A percentile compares a stretch with the other conserved stretches of the same genome.
phyloP scores from a whole-genome alignment of 2,329 filamentous ascomycete genomes.

The Fusarium staphyleae region DNA sequence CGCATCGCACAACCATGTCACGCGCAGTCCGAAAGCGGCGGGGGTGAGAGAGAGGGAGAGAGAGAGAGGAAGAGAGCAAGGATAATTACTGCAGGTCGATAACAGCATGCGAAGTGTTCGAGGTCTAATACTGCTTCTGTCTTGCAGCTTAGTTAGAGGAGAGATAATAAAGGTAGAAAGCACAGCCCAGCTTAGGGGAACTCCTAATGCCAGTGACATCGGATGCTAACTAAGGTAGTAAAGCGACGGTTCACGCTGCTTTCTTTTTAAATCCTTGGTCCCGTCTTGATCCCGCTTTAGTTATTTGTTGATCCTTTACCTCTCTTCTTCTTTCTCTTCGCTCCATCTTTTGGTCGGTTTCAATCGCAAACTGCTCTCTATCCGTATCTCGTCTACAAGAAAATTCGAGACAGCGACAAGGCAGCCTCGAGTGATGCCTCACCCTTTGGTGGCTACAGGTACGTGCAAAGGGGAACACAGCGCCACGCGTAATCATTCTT shows the following conservation, averaged over 20 bases:
- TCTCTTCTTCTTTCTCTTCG: background rate
- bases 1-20: constrained; percentile 23
- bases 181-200: constrained; percentile 13
- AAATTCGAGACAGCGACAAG: constrained; percentile 1
- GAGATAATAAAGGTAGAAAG: constrained; percentile 8
- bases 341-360: background rate
- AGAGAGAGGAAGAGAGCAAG: background rate
- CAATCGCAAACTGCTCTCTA: too few relatives aligned
- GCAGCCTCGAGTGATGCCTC: constrained; percentile 23
- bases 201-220: background rate
- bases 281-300: constrained; percentile 12
- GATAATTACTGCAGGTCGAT: too few relatives aligned
- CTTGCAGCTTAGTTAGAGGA: background rate
- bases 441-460: constrained; percentile 35
- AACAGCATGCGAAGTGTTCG: too few relatives aligned
- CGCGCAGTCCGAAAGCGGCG: constrained; percentile 29
- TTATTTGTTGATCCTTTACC: background rate
- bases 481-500: background rate
- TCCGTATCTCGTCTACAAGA: background rate
- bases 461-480: constrained; percentile 18
- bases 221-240: background rate
- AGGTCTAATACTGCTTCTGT: too few relatives aligned
- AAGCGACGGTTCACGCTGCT: constrained; percentile 3
- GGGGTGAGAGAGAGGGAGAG: background rate
- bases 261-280: constrained; percentile 20